Evolutionary conservation across 768 basidiomycete species (phyloP).

Genomic region (Suillus plorans): DNA sequence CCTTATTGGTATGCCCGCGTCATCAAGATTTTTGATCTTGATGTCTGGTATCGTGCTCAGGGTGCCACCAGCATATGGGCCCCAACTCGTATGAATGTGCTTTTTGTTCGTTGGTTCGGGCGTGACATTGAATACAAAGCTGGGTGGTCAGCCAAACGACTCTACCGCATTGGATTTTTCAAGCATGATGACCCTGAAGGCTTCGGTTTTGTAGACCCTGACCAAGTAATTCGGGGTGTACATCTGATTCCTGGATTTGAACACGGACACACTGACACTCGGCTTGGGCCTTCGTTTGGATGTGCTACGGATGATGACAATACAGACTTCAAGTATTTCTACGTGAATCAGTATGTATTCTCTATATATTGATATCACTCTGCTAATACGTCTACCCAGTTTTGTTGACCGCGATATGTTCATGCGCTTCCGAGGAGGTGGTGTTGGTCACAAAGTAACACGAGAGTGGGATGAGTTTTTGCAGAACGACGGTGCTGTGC

Average conservation of each 20-base stretch:
- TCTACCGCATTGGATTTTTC: conserved; percentile 42
- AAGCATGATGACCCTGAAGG: conserved; percentile 22
- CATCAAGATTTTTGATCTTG: conserved; percentile 29
- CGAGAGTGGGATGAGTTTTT: conserved; percentile 8
- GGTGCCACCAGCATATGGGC: background rate
- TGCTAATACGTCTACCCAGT: conserved; percentile 16
- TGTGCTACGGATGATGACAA: conserved; percentile 12
- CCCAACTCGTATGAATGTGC: conserved; percentile 32
- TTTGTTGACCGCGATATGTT: conserved; percentile 37
- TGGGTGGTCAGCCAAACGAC: conserved; percentile 27
- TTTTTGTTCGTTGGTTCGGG: conserved; percentile 43
- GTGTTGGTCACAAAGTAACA: conserved; percentile 27
- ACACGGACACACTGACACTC: conserved; percentile 17
- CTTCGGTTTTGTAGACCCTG: conserved; percentile 49
- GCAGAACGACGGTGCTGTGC: conserved; percentile 21
- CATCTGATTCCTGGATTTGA: conserved; percentile 44
- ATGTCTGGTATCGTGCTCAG: background rate
- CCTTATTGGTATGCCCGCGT: conserved; percentile 17
- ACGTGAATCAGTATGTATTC: conserved; percentile 32
- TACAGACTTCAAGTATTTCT: conserved; percentile 31
- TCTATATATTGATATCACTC: background rate
- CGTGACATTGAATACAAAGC: conserved; percentile 20
- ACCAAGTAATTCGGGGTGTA: conserved; percentile 34
- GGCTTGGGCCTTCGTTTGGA: conserved; percentile 10
- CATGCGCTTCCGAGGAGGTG: conserved; percentile 30